Conservation (phyloP, 805 yeast genomes). For the Lachancea lanzarotensis region DNA sequence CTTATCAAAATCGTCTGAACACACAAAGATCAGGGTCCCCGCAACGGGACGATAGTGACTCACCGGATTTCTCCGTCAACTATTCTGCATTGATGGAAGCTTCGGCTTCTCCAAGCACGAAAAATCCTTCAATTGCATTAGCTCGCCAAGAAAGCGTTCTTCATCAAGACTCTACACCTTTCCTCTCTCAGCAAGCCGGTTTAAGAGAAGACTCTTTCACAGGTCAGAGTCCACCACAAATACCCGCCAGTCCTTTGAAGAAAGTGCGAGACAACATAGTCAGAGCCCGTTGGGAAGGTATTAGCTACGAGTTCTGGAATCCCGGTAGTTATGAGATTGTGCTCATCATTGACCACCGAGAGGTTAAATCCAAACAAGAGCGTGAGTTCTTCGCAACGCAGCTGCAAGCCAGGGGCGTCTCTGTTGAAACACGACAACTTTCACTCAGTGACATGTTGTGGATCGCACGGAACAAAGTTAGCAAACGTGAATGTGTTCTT, state of each 20-base stretch:
- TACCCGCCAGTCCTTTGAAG: neutral
- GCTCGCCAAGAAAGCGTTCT: neutral
- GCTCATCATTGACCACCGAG: conserved; percentile 74
- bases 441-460: conserved; percentile 85
- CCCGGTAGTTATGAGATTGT: conserved; percentile 51
- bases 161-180: neutral
- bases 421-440: conserved; percentile 49
- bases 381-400: conserved; percentile 62
- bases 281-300: conserved; percentile 20
- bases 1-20: conserved; percentile 3
- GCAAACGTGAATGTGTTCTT: conserved; percentile 59
- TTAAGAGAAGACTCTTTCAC: neutral
- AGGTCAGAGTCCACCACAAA: neutral
- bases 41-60: neutral
- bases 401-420: conserved; percentile 43
- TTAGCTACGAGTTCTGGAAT: conserved; percentile 47
- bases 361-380: conserved; percentile 60
- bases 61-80: conserved; percentile 2
- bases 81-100: conserved; percentile 7
- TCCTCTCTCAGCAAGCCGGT: neutral
- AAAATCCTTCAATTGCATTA: neutral
- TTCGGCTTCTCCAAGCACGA: neutral
- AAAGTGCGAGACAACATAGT: conserved; percentile 6
- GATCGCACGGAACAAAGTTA: conserved; percentile 64
- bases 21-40: conserved; percentile 1